phyloP scores from a whole-genome alignment of 2,329 filamentous ascomycete genomes.

The Colletotrichum sojae region DNA sequence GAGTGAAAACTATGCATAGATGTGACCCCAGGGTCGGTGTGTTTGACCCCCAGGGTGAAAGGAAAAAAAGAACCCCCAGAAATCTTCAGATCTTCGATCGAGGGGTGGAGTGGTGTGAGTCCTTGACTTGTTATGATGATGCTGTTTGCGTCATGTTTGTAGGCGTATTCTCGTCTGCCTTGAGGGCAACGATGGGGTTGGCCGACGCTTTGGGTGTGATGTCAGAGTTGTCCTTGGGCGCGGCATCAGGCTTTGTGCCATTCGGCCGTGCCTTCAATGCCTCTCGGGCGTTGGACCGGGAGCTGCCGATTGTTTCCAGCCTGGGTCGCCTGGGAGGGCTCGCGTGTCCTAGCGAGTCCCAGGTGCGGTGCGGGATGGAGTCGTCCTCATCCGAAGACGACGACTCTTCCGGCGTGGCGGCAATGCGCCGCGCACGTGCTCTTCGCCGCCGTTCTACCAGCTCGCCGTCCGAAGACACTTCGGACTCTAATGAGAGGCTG shows the following conservation, averaged over 20 bases:
- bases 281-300: slow-evolving; percentile 50
- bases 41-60: not conserved
- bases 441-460: slow-evolving; percentile 37
- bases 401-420: slow-evolving; percentile 46
- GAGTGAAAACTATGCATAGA: slow-evolving; percentile 32
- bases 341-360: slow-evolving; percentile 45
- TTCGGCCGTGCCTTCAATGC: slow-evolving; percentile 45
- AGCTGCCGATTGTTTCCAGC: slow-evolving; percentile 63
- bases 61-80: not conserved
- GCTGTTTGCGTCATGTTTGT: slow-evolving; percentile 9
- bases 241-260: slow-evolving; percentile 30
- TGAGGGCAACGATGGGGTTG: slow-evolving; percentile 27
- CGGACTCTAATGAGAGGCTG: slow-evolving; percentile 57
- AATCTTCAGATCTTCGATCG: not conserved
- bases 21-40: not conserved
- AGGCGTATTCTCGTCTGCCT: slow-evolving; percentile 28
- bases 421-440: slow-evolving; percentile 25
- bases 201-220: slow-evolving; percentile 38
- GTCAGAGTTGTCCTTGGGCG: slow-evolving; percentile 25
- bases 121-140: slow-evolving; percentile 9
- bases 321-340: slow-evolving; percentile 58
- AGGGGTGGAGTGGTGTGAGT: not conserved
- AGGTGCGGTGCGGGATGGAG: slow-evolving; percentile 41
- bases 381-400: slow-evolving; percentile 49
- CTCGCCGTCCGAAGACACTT: slow-evolving; percentile 43